Base-by-base conservation (phyloP, 352 stramenopile genomes). In the Phytophthora pseudosyringae region DNA sequence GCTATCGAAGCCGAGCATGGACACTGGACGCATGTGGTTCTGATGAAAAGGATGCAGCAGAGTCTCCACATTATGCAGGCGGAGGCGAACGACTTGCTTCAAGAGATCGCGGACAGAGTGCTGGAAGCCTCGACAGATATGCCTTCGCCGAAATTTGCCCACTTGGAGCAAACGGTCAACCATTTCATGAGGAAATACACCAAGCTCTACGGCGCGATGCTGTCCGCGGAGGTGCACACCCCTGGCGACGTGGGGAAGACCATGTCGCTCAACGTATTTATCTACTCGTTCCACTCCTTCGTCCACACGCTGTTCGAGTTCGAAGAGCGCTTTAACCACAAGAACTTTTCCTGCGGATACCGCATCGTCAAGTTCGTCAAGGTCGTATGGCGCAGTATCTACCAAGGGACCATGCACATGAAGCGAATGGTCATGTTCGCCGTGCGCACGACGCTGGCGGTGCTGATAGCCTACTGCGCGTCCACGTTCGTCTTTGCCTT, bases 211-310 rank as follows among this genome's bases (percentile, higher is more conserved):
- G 69, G 73, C 16, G 72, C 84, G 1, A 67, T 89, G 47, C 52
- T 83, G 5, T 63, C 70, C 3, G 54, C 75, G 12, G 61, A 67
- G 12, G 72, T 88, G 5, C 59, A 78, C 12, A 76, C 68, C 0
- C 41, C 75, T n/a, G 56, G 58, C 0, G 76, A 91, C 18, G 77
- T 93, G 8, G 79, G 68, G 1, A 84, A 81, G 38, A 87, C 78
- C 10, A 87, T 93, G 73, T 81, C 81, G 5, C 56, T 93, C 11
- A 90, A 90, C 45, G 70, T 93, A 7, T 93, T 93, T 44, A 66
- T 91, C n/a, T 93, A 90, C 64, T 91, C 85, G 45, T 83, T 91
- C 65, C 77, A 91, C 63, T 78, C 82, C 9, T 80, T 91, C 38
- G 71, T 76, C 28, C 71, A 86, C 46, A 90, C 79, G 18, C 39